Base-by-base conservation (phyloP, 129 eudicot species). In the Silybum marianum region DNA sequence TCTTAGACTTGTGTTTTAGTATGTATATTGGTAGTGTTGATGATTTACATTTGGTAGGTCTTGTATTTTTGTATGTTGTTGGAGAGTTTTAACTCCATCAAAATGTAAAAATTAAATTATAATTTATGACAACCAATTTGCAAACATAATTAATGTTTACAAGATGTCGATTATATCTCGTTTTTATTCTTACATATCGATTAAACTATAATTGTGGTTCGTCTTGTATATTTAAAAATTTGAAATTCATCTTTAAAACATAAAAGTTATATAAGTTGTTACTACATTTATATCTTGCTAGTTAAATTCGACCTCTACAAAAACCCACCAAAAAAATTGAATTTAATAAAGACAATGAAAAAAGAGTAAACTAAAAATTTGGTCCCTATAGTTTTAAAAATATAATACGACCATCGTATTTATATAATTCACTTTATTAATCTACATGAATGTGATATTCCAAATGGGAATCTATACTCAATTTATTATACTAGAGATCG, bases 11-110 rank as follows among this genome's bases (percentile, higher is more conserved):
- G 13, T 13, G 83, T 22, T 71, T 34, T 54, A 38, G 24, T 78
- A 63, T 78, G 63, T 60, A 62, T 78, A 75, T 51, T 51, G 36
- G 60, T 48, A 16, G 66, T 1, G 60, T 76, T 62, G 7, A 21
- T 25, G 69, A 14, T 32, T 8, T n/a, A 39, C 3, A 34, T 12
- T 34, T 46, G 1, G 21, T 73, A 73, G 63, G 28, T 44, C 26
- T 32, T 71, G 65, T 44, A 58, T 58, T 58, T 58, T 0, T n/a
- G 7, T 58, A 58, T n/a, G 66, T 58, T n/a, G 19, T 3, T 18
- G 23, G 23, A 51, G 13, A 39, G 11, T 32, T 40, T 51, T 51
- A 18, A n/a, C 19, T 51, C 8, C 0, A 16, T 51, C 21, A 51
- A 51, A 51, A 51, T 51, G 63, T 51, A 16, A 51, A 7, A 6